Evolutionary conservation across 768 basidiomycete genomes (phyloP).

Genomic region (Chiua virens): DNA sequence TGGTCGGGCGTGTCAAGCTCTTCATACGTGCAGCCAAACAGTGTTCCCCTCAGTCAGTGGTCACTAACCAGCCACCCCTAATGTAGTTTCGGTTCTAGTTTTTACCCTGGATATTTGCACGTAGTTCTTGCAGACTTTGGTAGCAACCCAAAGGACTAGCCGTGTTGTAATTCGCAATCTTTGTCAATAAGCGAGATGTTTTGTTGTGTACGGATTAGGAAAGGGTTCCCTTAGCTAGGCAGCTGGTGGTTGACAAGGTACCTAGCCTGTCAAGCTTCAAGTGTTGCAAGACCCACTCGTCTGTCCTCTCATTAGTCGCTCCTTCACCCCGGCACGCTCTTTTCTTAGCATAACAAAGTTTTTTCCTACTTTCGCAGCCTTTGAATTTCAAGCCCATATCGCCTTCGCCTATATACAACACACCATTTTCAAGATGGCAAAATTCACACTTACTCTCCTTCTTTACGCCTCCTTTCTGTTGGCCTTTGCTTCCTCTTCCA

Average conservation of each 20-base stretch:
- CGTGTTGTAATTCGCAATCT: slow-evolving; percentile 1
- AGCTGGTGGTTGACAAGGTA: slow-evolving; percentile 21
- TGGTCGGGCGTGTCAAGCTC: slow-evolving; percentile 70
- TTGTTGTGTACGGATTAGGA: slow-evolving; percentile 13
- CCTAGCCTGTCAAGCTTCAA: not conserved
- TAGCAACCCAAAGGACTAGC: not conserved
- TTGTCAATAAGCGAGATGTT: no score
- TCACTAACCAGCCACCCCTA: slow-evolving; percentile 68
- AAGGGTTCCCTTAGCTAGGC: slow-evolving; percentile 19
- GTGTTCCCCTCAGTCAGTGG: slow-evolving; percentile 76
- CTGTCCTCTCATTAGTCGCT: slow-evolving; percentile 8
- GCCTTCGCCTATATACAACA: not conserved
- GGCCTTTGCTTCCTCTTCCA: slow-evolving; percentile 44
- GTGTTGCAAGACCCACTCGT: not conserved
- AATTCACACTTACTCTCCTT: slow-evolving; percentile 62
- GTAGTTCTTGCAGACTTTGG: slow-evolving; percentile 8
- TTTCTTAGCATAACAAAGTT: not conserved
- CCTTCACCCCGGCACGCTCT: slow-evolving; percentile 18
- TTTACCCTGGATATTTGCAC: slow-evolving; percentile 1
- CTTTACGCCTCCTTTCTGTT: slow-evolving; percentile 56
- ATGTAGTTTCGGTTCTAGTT: slow-evolving; percentile 1
- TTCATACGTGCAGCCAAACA: slow-evolving; percentile 64
- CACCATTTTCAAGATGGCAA: slow-evolving; percentile 45
- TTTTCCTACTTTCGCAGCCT: not conserved
- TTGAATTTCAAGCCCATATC: no score